Evolutionary conservation across 257 asterid species (phyloP), one percentile per base, ranked within the genome.

Genomic region (Solanum tacnaense): DNA sequence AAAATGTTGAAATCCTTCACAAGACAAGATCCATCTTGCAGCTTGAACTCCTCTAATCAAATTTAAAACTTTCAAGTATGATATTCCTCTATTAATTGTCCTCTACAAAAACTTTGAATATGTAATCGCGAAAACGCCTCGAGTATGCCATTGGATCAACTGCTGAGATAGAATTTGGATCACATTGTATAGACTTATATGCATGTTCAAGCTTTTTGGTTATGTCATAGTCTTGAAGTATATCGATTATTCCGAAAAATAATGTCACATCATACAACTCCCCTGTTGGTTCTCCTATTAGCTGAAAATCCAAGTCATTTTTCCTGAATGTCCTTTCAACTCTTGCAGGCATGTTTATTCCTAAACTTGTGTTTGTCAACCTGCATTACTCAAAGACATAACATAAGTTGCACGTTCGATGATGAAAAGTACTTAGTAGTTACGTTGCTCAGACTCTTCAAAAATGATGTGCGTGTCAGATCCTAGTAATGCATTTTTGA

Each of bases 191-290:
- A 9, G 92, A 75, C 88, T 91, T 91, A 79, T 91, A 91, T 15
- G 92, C 92, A 91, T 91, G 92, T 35, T 91, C 92, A 86, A 91
- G 92, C 84, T 91, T 91, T 86, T 91, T 91, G 79, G 89, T 89
- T 25, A 91, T 91, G 68, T 91, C 92, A 41, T 91, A 90, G 88
- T 90, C 92, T 87, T 90, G 92, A 58, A 90, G 89, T 60, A 90
- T 90, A 70, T 90, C 92, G 5, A 91, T 91, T 56, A 91, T 89
- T 23, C 92, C 91, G 67, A 91, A 91, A 74, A 86, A 86, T 16
- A 91, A 39, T 13, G 90, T 73, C 35, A 88, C 92, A 18, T 89
- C 88, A 74, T 83, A 91, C 44, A 76, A 89, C 62, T 88, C 91
- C 49, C 92, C 92, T 7, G 91, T 91, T 65, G 91, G 90, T 79